These are phyloP conservation scores for Beauveria brongniartii DNA, from an alignment of 2,329 filamentous ascomycete species.

Conservation along the genomic window DNA sequence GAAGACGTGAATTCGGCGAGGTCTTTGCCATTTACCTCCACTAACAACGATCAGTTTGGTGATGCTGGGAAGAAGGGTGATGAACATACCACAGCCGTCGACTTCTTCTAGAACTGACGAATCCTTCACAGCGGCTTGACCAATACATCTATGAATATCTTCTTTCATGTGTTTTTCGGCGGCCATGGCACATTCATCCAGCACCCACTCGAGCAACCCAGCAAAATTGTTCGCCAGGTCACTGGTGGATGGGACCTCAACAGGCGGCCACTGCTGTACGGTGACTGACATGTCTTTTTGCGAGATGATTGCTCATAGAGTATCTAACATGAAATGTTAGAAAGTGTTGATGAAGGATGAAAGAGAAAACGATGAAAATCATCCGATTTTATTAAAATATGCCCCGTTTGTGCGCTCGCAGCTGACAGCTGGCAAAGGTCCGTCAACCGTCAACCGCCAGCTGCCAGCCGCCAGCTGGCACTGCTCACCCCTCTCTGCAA, in stretches of 20 bases:
- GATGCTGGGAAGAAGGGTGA: neutral
- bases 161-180: neutral
- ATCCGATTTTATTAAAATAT: neutral
- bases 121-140: neutral
- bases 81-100: neutral
- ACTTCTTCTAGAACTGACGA: neutral
- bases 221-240: neutral
- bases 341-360: neutral
- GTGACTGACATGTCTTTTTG: neutral
- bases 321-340: neutral
- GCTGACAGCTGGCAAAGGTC: neutral
- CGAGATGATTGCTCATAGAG: neutral
- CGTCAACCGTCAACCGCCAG: neutral
- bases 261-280: neutral
- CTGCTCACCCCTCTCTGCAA: neutral
- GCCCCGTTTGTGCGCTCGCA: conserved; percentile 3
- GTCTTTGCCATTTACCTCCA: no score
- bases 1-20: neutral
- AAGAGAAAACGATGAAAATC: neutral
- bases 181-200: neutral
- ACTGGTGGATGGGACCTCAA: neutral
- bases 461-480: neutral
- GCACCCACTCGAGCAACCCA: conserved; percentile 2
- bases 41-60: neutral
- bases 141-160: no score